These are phyloP conservation scores for Suillus plorans DNA, from an alignment of 768 basidiomycete genomes.

Conservation along the genomic window DNA sequence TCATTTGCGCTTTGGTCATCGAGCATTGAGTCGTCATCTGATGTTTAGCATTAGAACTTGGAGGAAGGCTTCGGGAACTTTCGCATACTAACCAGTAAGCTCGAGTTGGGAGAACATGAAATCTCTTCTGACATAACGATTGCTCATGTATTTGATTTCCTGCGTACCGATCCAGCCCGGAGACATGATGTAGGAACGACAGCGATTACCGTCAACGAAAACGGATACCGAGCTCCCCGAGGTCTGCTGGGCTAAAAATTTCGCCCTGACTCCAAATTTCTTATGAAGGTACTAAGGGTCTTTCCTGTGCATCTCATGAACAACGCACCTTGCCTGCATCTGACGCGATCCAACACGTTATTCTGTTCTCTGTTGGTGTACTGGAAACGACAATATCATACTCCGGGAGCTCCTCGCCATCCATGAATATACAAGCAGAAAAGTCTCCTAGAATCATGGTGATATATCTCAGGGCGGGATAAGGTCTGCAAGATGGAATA, in stretches of 20 bases:
- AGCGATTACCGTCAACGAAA: constrained; percentile 9
- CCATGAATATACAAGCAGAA: constrained; percentile 14
- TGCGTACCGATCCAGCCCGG: neutral
- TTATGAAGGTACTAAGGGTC: neutral
- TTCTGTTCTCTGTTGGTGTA: constrained; percentile 9
- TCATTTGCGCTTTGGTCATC: constrained; percentile 4
- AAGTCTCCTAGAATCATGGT: constrained; percentile 18
- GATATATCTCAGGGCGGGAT: neutral
- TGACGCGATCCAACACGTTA: constrained; percentile 22
- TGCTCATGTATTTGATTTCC: neutral
- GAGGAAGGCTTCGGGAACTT: neutral
- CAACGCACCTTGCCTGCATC: constrained; percentile 18
- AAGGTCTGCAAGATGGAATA: neutral
- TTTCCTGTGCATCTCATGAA: neutral
- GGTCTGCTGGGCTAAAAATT: neutral
- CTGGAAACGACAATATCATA: constrained; percentile 13
- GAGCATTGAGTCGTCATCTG: constrained; percentile 23
- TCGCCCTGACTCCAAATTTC: constrained; percentile 15
- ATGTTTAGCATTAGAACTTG: neutral
- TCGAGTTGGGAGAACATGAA: constrained; percentile 19
- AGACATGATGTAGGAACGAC: fast-evolving
- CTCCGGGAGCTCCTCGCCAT: constrained; percentile 16
- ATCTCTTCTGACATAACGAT: neutral
- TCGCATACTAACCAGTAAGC: constrained; percentile 14
- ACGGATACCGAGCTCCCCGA: neutral